Conservation (phyloP, 2,329 filamentous ascomycete species). For the Pseudocercospora vitis region DNA sequence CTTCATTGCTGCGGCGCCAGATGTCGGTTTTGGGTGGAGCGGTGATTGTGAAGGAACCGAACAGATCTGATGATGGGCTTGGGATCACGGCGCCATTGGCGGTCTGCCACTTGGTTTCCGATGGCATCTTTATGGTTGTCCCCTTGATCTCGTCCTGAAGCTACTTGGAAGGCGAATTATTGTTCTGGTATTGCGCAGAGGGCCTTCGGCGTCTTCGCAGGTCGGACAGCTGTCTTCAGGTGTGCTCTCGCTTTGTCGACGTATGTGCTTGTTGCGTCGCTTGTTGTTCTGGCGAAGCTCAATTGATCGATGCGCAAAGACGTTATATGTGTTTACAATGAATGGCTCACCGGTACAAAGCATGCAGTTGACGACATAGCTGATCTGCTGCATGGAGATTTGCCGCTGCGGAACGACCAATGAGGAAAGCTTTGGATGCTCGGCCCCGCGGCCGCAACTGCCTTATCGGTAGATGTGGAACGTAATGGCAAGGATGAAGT, state of each 20-base stretch:
- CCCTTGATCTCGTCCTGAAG: too few species aligned
- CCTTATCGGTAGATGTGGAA: not conserved
- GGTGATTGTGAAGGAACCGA: slow-evolving; percentile 46
- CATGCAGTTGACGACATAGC: slow-evolving; percentile 18
- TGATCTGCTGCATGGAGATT: slow-evolving; percentile 11
- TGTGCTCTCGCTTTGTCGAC: too few species aligned
- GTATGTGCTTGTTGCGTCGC: slow-evolving; percentile 7
- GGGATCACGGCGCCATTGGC: slow-evolving; percentile 14
- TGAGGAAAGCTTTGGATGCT: slow-evolving; percentile 3
- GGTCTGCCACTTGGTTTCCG: slow-evolving; percentile 10
- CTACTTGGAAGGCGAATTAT: too few species aligned
- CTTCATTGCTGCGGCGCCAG: slow-evolving; percentile 68
- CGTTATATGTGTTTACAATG: too few species aligned
- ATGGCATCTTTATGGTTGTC: not conserved
- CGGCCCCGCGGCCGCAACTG: slow-evolving; percentile 1
- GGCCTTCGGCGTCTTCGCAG: too few species aligned
- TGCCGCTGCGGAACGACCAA: slow-evolving; percentile 8
- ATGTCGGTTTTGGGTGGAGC: slow-evolving; percentile 67
- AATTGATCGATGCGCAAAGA: too few species aligned
- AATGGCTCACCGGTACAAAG: slow-evolving; percentile 8
- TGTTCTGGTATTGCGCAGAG: too few species aligned
- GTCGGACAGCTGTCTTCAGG: too few species aligned
- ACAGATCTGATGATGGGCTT: slow-evolving; percentile 3
- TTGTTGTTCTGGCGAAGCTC: too few species aligned
- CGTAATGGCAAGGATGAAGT: not conserved